These are phyloP conservation scores for Solanum aculeatissimum DNA, from an alignment of 305 asterid species.

Conservation along the genomic window DNA sequence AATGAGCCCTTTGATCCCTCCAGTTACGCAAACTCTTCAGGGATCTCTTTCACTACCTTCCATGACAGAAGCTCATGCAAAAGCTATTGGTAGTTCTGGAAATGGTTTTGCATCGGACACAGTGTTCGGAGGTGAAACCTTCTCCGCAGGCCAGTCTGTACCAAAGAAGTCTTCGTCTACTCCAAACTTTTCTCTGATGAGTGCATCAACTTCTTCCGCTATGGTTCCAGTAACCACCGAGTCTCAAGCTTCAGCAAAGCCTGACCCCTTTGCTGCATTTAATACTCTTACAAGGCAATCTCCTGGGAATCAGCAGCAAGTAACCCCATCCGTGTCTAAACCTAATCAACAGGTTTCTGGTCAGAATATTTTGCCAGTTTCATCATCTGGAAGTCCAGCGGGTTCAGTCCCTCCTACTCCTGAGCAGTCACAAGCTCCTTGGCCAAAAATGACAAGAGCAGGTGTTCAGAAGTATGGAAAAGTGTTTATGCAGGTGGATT, in stretches of 20 bases:
- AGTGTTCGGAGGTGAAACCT: constrained; percentile 47
- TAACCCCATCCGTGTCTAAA: constrained; percentile 37
- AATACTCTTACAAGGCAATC: constrained; percentile 50
- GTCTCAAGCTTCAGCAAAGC: constrained; percentile 39
- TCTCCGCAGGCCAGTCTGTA: constrained; percentile 45
- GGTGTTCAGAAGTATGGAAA: constrained; percentile 80
- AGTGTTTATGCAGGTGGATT: constrained; percentile 84
- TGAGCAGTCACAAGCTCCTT: constrained; percentile 55
- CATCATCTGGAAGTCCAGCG: constrained; percentile 41
- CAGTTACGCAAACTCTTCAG: constrained; percentile 8
- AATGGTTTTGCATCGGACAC: constrained; percentile 30
- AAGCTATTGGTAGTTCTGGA: constrained; percentile 34
- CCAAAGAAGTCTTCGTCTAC: constrained; percentile 40
- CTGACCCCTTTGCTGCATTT: constrained; percentile 67
- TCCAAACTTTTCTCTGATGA: constrained; percentile 29
- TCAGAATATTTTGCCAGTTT: constrained; percentile 36
- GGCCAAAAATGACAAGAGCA: constrained; percentile 97
- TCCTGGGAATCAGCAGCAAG: constrained; percentile 36
- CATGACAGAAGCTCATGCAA: constrained; percentile 32
- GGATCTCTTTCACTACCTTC: constrained; percentile 39
- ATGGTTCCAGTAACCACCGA: constrained; percentile 31
- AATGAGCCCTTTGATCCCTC: constrained; percentile 27
- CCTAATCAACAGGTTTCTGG: constrained; percentile 49
- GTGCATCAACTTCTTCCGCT: constrained; percentile 41
- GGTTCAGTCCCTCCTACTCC: constrained; percentile 30